Evolutionary conservation across 148 eudicot species (phyloP), one percentile per base, ranked within the genome.

Genomic region (Dianthus caryophyllus): DNA sequence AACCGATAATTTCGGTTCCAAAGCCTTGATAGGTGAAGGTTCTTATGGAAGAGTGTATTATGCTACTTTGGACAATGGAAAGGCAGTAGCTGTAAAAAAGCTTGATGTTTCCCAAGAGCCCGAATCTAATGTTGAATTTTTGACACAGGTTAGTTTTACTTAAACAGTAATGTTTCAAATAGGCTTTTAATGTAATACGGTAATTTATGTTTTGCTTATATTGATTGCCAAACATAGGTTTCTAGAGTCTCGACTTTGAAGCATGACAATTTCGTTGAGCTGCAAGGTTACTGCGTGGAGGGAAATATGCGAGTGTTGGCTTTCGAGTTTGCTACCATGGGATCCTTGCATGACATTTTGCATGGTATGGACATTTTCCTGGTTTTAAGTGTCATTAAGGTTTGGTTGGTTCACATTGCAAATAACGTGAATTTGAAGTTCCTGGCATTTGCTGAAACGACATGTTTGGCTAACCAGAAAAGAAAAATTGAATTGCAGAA

Each of bases 241-340:
- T 70, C 89, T 54, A 82, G 73, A 77, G 86, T 85, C 58, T 82
- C 89, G 11, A 63, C 60, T 24, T 76, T 85, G 74, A 85, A 83
- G 54, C 89, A 85, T 74, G 89, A 80, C 11, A 82, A 85, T 67
- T 73, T 82, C 69, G 86, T 85, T 50, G 86, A 85, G 78, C 71
- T 85, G 73, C 81, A 76, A 54, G 89, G 89, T 58, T 85, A 85
- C 64, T 85, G 89, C 64, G 83, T 82, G 26, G 89, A 85, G 54
- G 89, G 89, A 66, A 80, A 76, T 59, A 61, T 82, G 64, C 83
- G 89, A 58, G 83, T 85, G 24, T 61, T 85, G 70, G 82, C 89
- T 52, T 85, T 80, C 48, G 86, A 85, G 57, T 85, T 82, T 80
- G 89, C 89, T 15, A 85, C 86, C 66, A 85, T 85, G 86, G 89